These are phyloP conservation scores for Triangularia verruculosa DNA, from an alignment of 2,329 filamentous ascomycete genomes.

Conservation along the genomic window DNA sequence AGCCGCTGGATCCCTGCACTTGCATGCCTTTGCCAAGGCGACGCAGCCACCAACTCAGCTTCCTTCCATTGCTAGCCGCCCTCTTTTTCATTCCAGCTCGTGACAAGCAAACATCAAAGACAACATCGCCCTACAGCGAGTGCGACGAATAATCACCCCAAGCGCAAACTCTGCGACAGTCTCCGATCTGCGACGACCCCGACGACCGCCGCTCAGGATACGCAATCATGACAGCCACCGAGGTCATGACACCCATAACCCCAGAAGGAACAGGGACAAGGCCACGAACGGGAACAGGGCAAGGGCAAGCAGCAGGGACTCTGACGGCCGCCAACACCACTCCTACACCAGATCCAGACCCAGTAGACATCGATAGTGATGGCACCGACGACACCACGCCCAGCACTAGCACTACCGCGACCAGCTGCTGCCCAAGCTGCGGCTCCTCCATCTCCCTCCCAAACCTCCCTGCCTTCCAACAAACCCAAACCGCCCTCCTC, in stretches of 20 bases:
- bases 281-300: neutral
- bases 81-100: slow-evolving; percentile 3
- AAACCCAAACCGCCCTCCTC: slow-evolving; percentile 44
- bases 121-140: neutral
- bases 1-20: neutral
- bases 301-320: slow-evolving; percentile 6
- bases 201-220: neutral
- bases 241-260: slow-evolving; percentile 19
- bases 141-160: neutral
- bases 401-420: slow-evolving; percentile 17
- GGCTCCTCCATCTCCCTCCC: slow-evolving; percentile 39
- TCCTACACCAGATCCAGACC: neutral
- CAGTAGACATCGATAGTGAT: neutral
- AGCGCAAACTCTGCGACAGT: neutral
- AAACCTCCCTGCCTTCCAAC: slow-evolving; percentile 27
- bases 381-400: neutral
- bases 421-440: slow-evolving; percentile 50
- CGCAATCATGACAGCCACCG: neutral
- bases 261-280: slow-evolving; percentile 9
- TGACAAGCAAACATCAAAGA: slow-evolving; percentile 1
- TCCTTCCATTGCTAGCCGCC: slow-evolving; percentile 3
- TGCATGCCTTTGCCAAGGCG: slow-evolving; percentile 6
- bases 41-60: slow-evolving; percentile 3
- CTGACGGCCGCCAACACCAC: slow-evolving; percentile 8
- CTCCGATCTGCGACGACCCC: neutral